These are phyloP conservation scores for Leishmania gerbilli DNA, from an alignment of 208 protist species.

Conservation along the genomic window DNA sequence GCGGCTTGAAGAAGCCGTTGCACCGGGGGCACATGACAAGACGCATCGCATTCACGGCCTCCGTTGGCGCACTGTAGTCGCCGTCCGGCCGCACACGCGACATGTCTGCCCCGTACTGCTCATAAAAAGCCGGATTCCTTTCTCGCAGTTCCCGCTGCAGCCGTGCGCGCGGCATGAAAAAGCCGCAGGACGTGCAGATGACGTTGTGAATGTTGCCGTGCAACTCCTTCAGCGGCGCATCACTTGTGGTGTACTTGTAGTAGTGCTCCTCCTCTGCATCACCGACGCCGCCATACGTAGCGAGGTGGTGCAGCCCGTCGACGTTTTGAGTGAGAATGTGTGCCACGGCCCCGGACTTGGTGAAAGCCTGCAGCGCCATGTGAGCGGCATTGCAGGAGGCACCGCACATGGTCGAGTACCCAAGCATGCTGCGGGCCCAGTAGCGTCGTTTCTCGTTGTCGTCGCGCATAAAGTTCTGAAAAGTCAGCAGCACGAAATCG, in stretches of 20 bases:
- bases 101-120: conserved; percentile 30
- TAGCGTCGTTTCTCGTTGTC: conserved; percentile 75
- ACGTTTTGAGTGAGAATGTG: conserved; percentile 83
- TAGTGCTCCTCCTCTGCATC: conserved; percentile 30
- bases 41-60: conserved; percentile 50
- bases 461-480: conserved; percentile 61
- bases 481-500: conserved; percentile 73
- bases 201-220: conserved; percentile 83
- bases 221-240: conserved; percentile 52
- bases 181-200: conserved; percentile 56
- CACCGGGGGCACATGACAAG: conserved; percentile 61
- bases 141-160: conserved; percentile 50
- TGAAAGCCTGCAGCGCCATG: conserved; percentile 50
- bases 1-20: conserved; percentile 69
- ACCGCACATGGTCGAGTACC: conserved; percentile 55
- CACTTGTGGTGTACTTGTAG: conserved; percentile 53
- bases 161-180: conserved; percentile 43
- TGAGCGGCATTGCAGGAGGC: conserved; percentile 70
- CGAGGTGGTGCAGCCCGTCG: conserved; percentile 84
- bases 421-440: conserved; percentile 79
- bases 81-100: conserved; percentile 57
- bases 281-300: conserved; percentile 49
- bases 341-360: conserved; percentile 34
- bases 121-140: conserved; percentile 42
- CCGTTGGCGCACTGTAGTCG: conserved; percentile 52